Conservation (phyloP, 225 moss, liverwort and hornwort species). For the Pseudisothecium myosuroides region DNA sequence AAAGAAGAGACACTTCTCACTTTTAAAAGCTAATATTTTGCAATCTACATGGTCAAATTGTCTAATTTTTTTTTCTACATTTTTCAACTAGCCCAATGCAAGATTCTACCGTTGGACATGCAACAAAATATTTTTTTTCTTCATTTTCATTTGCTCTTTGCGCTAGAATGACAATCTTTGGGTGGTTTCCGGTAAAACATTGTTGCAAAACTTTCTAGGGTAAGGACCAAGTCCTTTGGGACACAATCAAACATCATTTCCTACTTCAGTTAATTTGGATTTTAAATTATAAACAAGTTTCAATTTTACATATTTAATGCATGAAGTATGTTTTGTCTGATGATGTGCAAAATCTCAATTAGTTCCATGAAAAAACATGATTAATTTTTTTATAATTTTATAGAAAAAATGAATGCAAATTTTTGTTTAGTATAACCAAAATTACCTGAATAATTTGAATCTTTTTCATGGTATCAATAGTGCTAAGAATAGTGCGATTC, state of each 20-base stretch:
- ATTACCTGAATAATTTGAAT: too few relatives aligned
- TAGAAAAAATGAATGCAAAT: neutral
- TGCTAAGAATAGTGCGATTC: neutral
- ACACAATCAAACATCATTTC: neutral
- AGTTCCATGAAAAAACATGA: rapidly evolving
- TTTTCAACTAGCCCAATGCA: neutral
- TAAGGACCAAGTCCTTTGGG: neutral
- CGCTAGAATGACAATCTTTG: neutral
- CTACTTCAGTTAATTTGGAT: neutral
- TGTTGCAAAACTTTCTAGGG: rapidly evolving
- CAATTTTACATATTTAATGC: too few relatives aligned
- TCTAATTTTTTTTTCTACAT: too few relatives aligned
- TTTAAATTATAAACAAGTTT: neutral
- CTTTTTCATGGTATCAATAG: too few relatives aligned
- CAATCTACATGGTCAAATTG: neutral
- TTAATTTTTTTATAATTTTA: neutral
- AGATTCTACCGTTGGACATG: neutral
- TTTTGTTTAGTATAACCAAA: neutral
- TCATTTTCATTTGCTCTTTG: neutral
- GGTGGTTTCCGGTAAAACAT: rapidly evolving
- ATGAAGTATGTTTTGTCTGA: too few relatives aligned
- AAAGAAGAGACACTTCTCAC: neutral
- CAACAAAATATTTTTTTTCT: neutral
- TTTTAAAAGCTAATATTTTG: neutral
- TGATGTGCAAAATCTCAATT: neutral